These are phyloP conservation scores for Blastobotrys elegans DNA, from an alignment of 1,139 yeast genomes.

Conservation along the genomic window DNA sequence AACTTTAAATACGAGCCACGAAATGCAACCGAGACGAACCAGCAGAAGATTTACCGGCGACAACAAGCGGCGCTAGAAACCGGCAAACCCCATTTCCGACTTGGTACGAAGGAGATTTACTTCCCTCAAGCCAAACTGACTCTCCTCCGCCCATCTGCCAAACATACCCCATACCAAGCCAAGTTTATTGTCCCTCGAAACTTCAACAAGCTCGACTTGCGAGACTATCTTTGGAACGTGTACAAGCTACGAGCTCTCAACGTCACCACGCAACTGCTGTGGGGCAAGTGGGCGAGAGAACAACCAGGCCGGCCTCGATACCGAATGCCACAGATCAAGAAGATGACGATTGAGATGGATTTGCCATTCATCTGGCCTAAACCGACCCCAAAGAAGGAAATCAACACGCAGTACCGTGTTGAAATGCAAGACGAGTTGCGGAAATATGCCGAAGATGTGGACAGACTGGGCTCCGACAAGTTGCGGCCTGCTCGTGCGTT, in stretches of 20 bases:
- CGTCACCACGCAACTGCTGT: conserved; percentile 78
- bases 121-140: conserved; percentile 82
- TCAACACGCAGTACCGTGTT: conserved; percentile 32
- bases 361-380: conserved; percentile 95
- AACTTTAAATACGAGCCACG: conserved; percentile 7
- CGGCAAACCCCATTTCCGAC: conserved; percentile 64
- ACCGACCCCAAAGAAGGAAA: conserved; percentile 39
- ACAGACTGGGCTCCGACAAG: conserved; percentile 61
- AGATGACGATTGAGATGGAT: conserved; percentile 91
- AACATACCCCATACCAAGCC: conserved; percentile 93
- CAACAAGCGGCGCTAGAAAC: conserved; percentile 57
- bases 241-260: conserved; percentile 86
- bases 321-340: conserved; percentile 77
- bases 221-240: conserved; percentile 84
- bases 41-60: conserved; percentile 26
- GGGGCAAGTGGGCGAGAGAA: conserved; percentile 61
- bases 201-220: conserved; percentile 82
- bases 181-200: conserved; percentile 88
- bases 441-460: conserved; percentile 38
- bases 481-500: conserved; percentile 65
- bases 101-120: conserved; percentile 67
- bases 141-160: conserved; percentile 81
- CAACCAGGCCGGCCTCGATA: conserved; percentile 63
- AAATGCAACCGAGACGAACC: conserved; percentile 11
- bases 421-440: conserved; percentile 27